Base-by-base conservation (phyloP, 345 rosid species). In the Diplotaxis tenuifolia region DNA sequence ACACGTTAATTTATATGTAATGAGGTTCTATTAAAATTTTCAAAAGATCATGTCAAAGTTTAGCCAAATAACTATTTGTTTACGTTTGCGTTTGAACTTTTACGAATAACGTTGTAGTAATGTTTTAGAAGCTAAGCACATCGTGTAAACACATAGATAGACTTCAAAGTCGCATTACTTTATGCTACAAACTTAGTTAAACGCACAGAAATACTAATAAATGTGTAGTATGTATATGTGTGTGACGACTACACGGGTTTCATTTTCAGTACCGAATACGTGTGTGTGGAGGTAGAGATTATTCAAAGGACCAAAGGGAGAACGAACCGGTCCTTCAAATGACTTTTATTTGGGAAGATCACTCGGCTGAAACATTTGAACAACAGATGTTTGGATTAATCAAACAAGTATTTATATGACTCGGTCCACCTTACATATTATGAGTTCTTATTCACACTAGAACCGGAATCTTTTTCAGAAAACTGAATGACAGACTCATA, bases 321-420 rank as follows among this genome's bases (percentile, higher is more conserved):
- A 27, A 56, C 5, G 1, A 56, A 56, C 18, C 9, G 19, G 15
- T 55, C 9, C 16, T 12, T 40, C 49, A 40, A 40, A 42, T 5
- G 21, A 75, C 69, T 69, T 75, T 62, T 65, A 45, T 62, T 31
- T 56, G 21, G 6, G 7, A 68, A 50, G n/a, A 68, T n/a, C 53
- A 62, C 49, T 61, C 49, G 27, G 58, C 69, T 38, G 10, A 52
- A 67, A 52, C 71, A 19, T 67, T 20, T 68, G 34, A 68, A 38
- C 36, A 74, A 59, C 23, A 25, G 0, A 66, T 16, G 10, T 47
- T 59, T 67, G 65, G 55, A 75, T 40, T 28, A 62, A 75, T 53
- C 69, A 75, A 75, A 68, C 21, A 61, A 19, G 36, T 42, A n/a
- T 5, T 49, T 16, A 50, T 49, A 36, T 18, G 62, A 61, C 72